Evolutionary conservation across 164 flowering plant species (phyloP).

Genomic region (Stephania yunnanensis): DNA sequence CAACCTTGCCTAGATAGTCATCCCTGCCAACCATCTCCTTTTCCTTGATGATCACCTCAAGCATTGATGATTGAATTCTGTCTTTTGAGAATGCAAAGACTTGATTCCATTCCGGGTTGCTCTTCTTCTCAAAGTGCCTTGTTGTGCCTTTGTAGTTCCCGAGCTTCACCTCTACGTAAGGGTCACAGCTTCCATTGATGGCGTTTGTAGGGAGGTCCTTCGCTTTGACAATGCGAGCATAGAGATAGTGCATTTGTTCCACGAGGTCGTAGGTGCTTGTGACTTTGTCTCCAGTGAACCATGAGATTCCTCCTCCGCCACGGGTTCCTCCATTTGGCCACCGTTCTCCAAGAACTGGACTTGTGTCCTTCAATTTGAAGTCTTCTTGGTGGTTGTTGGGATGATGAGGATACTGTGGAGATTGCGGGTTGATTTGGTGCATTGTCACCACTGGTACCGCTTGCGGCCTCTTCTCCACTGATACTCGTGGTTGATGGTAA

Average conservation of each 20-base stretch:
- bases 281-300: slow-evolving; percentile 56
- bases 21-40: slow-evolving; percentile 63
- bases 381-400: slow-evolving; percentile 46
- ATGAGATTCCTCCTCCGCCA: slow-evolving; percentile 49
- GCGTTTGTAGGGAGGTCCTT: slow-evolving; percentile 61
- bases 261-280: slow-evolving; percentile 84
- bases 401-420: slow-evolving; percentile 14
- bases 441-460: slow-evolving; percentile 19
- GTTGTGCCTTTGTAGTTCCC: slow-evolving; percentile 84
- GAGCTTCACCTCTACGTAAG: slow-evolving; percentile 67
- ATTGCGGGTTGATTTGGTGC: slow-evolving; percentile 25
- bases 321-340: slow-evolving; percentile 62
- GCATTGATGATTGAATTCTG: slow-evolving; percentile 49
- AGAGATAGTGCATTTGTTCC: slow-evolving; percentile 75
- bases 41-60: slow-evolving; percentile 54
- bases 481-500: slow-evolving; percentile 18
- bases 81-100: slow-evolving; percentile 74
- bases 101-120: slow-evolving; percentile 72
- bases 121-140: slow-evolving; percentile 58
- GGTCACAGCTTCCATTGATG: slow-evolving; percentile 59
- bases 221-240: slow-evolving; percentile 76
- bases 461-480: slow-evolving; percentile 15
- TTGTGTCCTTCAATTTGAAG: slow-evolving; percentile 62
- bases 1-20: slow-evolving; percentile 61
- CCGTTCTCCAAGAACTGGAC: slow-evolving; percentile 65